These are phyloP conservation scores for Trichocladium antarcticum DNA, from an alignment of 495 filamentous ascomycete genomes.

Conservation along the genomic window DNA sequence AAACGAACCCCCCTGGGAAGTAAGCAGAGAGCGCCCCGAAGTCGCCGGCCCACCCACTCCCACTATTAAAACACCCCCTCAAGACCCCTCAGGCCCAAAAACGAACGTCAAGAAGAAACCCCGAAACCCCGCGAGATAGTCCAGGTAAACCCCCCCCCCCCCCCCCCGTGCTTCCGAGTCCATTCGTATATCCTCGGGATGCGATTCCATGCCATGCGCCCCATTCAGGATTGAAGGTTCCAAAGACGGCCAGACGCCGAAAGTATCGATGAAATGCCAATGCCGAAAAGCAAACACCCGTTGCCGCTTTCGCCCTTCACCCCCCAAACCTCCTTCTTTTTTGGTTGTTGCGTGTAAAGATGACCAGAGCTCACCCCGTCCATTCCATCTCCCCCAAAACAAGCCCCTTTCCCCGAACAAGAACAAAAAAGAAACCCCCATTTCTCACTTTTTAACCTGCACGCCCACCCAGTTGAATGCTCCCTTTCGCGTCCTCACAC, in stretches of 20 bases:
- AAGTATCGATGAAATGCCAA: slow-evolving; percentile 1
- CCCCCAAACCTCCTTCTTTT: neutral
- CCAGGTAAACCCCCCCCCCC: too few relatives aligned
- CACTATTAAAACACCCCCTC: too few relatives aligned
- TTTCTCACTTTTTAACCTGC: neutral
- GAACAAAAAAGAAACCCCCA: neutral
- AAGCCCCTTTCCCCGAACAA: neutral
- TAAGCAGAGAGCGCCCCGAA: too few relatives aligned
- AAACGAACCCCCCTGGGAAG: too few relatives aligned
- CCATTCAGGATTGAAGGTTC: neutral
- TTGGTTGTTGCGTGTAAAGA: neutral
- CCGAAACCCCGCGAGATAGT: too few relatives aligned
- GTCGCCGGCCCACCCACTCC: too few relatives aligned
- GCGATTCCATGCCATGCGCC: neutral
- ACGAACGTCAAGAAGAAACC: too few relatives aligned
- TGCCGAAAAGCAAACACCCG: neutral
- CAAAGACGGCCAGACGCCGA: slow-evolving; percentile 6
- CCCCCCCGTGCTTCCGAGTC: too few relatives aligned
- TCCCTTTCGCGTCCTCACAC: neutral
- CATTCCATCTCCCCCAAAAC: neutral
- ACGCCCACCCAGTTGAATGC: neutral
- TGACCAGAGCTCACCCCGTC: neutral
- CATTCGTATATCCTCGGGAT: neutral
- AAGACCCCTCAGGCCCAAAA: too few relatives aligned
- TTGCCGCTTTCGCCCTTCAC: neutral